These are phyloP conservation scores for Streptanthus diversifolius DNA, from an alignment of 345 rosid species.

Conservation along the genomic window DNA sequence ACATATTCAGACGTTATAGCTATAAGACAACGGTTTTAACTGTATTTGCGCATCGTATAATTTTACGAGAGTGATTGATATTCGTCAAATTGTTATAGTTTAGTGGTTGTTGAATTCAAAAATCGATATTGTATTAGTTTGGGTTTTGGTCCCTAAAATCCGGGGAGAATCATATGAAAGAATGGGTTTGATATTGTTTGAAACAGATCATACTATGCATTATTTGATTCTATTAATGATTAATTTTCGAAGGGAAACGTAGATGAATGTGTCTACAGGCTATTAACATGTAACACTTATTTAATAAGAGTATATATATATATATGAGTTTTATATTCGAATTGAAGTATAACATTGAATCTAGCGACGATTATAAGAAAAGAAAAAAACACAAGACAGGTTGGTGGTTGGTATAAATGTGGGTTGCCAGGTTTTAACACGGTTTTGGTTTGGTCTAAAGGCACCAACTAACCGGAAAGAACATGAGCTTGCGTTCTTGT, in stretches of 20 bases:
- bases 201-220: conserved; percentile 32
- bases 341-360: conserved; percentile 18
- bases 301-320: not conserved
- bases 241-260: not conserved
- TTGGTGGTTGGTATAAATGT: conserved; percentile 36
- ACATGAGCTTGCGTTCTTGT: conserved; percentile 19
- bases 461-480: conserved; percentile 15
- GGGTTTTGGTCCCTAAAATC: not conserved
- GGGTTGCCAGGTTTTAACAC: conserved; percentile 35
- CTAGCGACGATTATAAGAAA: conserved; percentile 11
- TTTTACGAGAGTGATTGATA: not conserved
- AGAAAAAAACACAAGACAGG: conserved; percentile 10
- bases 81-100: not conserved
- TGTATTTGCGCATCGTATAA: conserved; percentile 3
- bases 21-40: conserved; percentile 28
- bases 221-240: conserved; percentile 29
- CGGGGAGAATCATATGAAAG: not conserved
- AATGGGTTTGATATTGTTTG: conserved; percentile 28
- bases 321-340: conserved; percentile 13
- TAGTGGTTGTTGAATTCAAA: conserved; percentile 6
- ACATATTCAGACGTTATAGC: conserved; percentile 5
- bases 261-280: conserved; percentile 23
- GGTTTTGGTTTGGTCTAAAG: conserved; percentile 29
- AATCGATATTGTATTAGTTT: not conserved
- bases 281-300: not conserved